Evolutionary conservation across 208 protist genomes (phyloP).

Genomic region (Acanthamoeba triangularis): DNA sequence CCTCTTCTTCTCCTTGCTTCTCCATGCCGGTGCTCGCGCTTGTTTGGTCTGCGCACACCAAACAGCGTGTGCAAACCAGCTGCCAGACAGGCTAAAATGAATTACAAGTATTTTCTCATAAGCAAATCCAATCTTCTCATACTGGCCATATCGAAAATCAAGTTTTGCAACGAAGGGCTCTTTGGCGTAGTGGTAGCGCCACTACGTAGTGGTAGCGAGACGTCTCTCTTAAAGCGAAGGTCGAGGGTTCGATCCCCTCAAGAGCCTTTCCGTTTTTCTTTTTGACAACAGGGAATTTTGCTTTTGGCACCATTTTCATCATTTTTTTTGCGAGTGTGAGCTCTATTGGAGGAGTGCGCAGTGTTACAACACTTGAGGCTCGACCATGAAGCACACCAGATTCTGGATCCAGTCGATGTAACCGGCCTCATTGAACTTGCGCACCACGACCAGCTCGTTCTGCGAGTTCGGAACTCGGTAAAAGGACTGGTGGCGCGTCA

Average conservation of each 20-base stretch:
- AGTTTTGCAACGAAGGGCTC: neutral
- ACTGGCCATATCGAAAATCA: neutral
- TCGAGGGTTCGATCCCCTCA: neutral
- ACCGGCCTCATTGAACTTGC: neutral
- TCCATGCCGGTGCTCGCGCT: neutral
- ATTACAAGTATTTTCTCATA: too few relatives aligned
- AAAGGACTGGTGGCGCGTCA: neutral
- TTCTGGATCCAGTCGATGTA: neutral
- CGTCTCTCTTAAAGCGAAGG: neutral
- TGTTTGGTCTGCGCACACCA: neutral
- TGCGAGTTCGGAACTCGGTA: neutral
- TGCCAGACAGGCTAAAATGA: too few relatives aligned
- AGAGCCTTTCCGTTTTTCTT: neutral
- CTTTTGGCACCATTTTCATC: too few relatives aligned
- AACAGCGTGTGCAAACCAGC: too few relatives aligned
- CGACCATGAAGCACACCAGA: neutral
- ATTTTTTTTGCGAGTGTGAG: too few relatives aligned
- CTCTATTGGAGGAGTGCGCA: too few relatives aligned
- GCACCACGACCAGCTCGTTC: neutral
- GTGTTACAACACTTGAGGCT: neutral
- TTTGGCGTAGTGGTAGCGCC: neutral
- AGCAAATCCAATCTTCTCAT: too few relatives aligned
- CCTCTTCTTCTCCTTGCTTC: neutral
- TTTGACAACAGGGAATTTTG: too few relatives aligned
- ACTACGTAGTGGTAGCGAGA: neutral